phyloP scores from a whole-genome alignment of 1,139 yeast species.

The Yamadazyma oceani region DNA sequence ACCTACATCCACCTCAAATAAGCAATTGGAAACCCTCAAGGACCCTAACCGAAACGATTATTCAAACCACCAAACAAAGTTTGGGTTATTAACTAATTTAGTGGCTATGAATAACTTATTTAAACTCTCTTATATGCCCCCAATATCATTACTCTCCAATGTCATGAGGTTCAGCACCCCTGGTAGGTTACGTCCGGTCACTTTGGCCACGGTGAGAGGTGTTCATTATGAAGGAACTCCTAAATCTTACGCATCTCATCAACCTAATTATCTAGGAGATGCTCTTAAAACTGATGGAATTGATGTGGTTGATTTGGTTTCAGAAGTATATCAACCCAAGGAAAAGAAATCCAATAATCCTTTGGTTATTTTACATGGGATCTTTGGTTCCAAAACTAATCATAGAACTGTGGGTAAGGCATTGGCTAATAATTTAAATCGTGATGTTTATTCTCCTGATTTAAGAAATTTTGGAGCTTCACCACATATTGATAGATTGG shows the following conservation, averaged over 20 bases:
- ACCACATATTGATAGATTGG: slow-evolving; percentile 69
- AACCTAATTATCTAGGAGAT: slow-evolving; percentile 23
- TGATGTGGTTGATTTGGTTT: slow-evolving; percentile 31
- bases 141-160: too few species aligned
- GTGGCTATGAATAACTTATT: too few species aligned
- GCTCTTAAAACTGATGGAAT: slow-evolving; percentile 23
- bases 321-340: slow-evolving; percentile 30
- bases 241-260: slow-evolving; percentile 3
- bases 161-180: too few species aligned
- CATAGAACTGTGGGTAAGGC: slow-evolving; percentile 70
- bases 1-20: too few species aligned
- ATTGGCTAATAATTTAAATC: slow-evolving; percentile 38
- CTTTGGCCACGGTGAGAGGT: not conserved
- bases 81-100: too few species aligned
- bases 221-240: slow-evolving; percentile 12
- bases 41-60: too few species aligned
- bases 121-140: too few species aligned
- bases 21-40: too few species aligned
- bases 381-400: slow-evolving; percentile 81
- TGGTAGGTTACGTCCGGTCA: too few species aligned
- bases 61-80: too few species aligned
- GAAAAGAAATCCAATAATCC: slow-evolving; percentile 39
- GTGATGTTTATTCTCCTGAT: slow-evolving; percentile 70
- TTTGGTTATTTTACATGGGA: slow-evolving; percentile 78
- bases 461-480: slow-evolving; percentile 91